Percentiles rank a stretch among this genome's conserved stretches.
These are phyloP conservation scores for Pleurotus sapidus DNA, from an alignment of 768 basidiomycete species.

Conservation along the genomic window DNA sequence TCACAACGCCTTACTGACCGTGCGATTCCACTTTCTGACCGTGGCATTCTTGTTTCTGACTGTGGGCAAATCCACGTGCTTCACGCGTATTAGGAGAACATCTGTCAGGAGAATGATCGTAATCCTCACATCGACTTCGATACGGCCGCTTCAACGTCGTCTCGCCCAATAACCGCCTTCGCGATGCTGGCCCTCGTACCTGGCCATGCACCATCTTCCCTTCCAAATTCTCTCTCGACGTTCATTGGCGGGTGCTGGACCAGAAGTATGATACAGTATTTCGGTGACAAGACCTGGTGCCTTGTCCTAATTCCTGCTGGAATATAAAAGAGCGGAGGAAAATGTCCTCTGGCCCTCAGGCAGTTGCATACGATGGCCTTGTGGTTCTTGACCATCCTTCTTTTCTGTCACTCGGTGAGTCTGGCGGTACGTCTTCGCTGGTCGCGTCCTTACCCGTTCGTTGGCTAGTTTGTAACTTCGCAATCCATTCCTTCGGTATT, in stretches of 20 bases:
- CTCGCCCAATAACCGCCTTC: not conserved
- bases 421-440: not conserved
- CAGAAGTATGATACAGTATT: not conserved
- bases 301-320: not conserved
- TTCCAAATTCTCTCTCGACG: not conserved
- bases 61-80: too few relatives aligned
- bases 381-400: not conserved
- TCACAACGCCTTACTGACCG: too few relatives aligned
- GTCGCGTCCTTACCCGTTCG: not conserved
- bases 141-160: not conserved
- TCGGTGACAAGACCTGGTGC: not conserved
- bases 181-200: not conserved
- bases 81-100: too few relatives aligned
- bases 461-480: constrained; percentile 1
- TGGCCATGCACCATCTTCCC: constrained; percentile 5
- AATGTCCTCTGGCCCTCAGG: not conserved
- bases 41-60: too few relatives aligned
- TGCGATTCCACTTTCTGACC: too few relatives aligned
- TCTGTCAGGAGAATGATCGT: constrained; percentile 3
- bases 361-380: not conserved
- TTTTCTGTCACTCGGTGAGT: not conserved
- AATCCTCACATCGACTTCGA: not conserved
- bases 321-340: not conserved
- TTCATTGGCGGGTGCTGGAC: constrained; percentile 1
- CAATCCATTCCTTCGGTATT: constrained; percentile 28